Evolutionary conservation across 1,139 yeast genomes (phyloP).

Genomic region (Hansenula lynferdii): DNA sequence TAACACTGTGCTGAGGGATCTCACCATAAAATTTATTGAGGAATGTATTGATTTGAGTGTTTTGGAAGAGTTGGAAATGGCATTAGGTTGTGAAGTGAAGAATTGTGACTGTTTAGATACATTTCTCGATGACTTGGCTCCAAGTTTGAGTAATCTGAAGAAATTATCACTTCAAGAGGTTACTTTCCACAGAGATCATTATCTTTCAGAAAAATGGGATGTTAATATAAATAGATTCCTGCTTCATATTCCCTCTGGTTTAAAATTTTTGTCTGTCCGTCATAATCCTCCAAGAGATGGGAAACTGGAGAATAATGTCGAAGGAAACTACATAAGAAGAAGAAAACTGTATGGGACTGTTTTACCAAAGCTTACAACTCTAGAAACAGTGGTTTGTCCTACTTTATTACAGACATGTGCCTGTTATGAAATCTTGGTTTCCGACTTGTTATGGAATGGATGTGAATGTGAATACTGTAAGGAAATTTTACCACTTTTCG

Average conservation of each 20-base stretch:
- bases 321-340: conserved; percentile 65
- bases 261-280: conserved; percentile 39
- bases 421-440: conserved; percentile 65
- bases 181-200: conserved; percentile 41
- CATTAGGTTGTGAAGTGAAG: conserved; percentile 39
- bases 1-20: conserved; percentile 26
- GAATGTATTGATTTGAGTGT: conserved; percentile 25
- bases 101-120: conserved; percentile 41
- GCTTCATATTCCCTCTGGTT: conserved; percentile 29
- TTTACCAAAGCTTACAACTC: conserved; percentile 40
- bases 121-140: conserved; percentile 31
- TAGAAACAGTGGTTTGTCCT: conserved; percentile 47
- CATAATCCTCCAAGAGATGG: conserved; percentile 51
- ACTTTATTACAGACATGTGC: conserved; percentile 53
- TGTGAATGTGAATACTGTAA: conserved; percentile 58
- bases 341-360: conserved; percentile 42
- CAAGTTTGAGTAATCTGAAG: conserved; percentile 24
- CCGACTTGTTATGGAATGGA: conserved; percentile 72
- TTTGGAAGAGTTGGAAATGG: conserved; percentile 33
- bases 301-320: conserved; percentile 51
- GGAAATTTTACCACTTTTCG: conserved; percentile 43
- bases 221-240: conserved; percentile 42
- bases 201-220: conserved; percentile 53
- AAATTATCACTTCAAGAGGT: conserved; percentile 45
- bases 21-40: conserved; percentile 24